Evolutionary conservation across 345 rosid genomes (phyloP), one percentile per base, ranked within the genome.

Genomic region (Ceriops tagal): DNA sequence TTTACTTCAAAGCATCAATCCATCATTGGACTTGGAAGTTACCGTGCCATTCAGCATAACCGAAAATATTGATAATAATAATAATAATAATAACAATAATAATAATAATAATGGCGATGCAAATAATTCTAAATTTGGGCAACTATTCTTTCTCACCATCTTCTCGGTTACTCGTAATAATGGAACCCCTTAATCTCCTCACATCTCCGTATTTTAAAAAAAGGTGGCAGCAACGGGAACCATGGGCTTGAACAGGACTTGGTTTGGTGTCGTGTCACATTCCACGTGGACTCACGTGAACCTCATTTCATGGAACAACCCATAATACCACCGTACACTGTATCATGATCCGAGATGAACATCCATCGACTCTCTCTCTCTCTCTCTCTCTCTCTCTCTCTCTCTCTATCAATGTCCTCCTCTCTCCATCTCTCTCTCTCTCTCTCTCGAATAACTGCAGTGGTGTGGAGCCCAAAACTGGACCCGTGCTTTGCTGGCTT

Each of bases 401-500:
- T 51, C 27, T 53, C 30, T 65, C 63, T 59, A 24, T 24, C 26
- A 1, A 24, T 24, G 26, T 24, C 35, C 43, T 63, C 43, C 71
- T 75, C 66, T 64, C 3, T 10, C 15, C 10, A 0, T 39, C 15
- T 8, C 0, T 39, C 3, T 10, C 15, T 39, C 2, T 39, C 15
- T 8, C 0, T 39, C 15, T 10, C 3, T 39, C 2, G 0, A 2
- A 52, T 46, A 16, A 35, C 68, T 62, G 32, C 15, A n/a, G 78
- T 62, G 62, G n/a, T 37, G 95, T 90, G 96, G 95, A 83, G 89
- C 96, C 98, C 93, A 81, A 64, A 71, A 66, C 81, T 74, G 88
- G 92, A 77, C 92, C 93, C 73, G 49, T 73, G 89, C 92, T 77
- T 82, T 80, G 93, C 93, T 88, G 96, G 90, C 93, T 81, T 73